phyloP scores from a whole-genome alignment of 2,329 filamentous ascomycete species.

The Colletotrichum nymphaeae region DNA sequence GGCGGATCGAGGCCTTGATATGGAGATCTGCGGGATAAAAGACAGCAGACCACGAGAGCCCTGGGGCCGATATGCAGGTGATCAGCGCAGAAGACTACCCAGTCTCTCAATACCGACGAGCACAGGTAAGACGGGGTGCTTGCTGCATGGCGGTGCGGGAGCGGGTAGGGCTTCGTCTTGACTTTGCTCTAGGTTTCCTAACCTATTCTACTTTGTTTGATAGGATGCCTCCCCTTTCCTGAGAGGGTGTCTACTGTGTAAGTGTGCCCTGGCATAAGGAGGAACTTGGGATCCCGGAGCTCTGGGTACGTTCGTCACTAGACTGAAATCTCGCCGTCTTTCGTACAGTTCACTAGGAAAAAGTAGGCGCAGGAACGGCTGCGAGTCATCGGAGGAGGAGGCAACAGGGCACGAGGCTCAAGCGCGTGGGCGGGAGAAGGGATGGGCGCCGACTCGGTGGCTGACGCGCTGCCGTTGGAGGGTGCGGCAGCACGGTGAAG shows the following conservation, averaged over 20 bases:
- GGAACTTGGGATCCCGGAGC: neutral
- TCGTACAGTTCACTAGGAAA: neutral
- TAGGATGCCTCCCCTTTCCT: no score
- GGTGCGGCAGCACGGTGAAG: neutral
- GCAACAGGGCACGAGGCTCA: constrained; percentile 31
- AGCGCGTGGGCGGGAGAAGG: constrained; percentile 31
- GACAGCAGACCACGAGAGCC: constrained; percentile 15
- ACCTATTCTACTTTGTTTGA: no score
- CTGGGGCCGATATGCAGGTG: constrained; percentile 31
- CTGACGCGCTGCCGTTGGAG: constrained; percentile 14
- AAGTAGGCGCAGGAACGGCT: neutral
- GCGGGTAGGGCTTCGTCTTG: constrained; percentile 33
- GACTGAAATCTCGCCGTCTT: neutral
- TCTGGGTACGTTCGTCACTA: neutral
- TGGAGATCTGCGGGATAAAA: constrained; percentile 11
- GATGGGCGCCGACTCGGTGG: constrained; percentile 27
- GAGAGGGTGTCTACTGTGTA: neutral
- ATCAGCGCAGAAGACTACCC: constrained; percentile 36
- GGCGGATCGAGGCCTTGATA: constrained; percentile 27
- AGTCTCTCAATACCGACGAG: constrained; percentile 17
- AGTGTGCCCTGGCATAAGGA: constrained; percentile 20
- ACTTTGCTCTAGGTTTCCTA: neutral
- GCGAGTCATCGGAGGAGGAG: constrained; percentile 28
- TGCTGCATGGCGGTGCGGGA: constrained; percentile 28
- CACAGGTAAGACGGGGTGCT: constrained; percentile 11